Percentiles rank a stretch among this genome's conserved stretches.
These are phyloP conservation scores for Sisymbrium altissimum DNA, from an alignment of 345 rosid genomes.

Conservation along the genomic window DNA sequence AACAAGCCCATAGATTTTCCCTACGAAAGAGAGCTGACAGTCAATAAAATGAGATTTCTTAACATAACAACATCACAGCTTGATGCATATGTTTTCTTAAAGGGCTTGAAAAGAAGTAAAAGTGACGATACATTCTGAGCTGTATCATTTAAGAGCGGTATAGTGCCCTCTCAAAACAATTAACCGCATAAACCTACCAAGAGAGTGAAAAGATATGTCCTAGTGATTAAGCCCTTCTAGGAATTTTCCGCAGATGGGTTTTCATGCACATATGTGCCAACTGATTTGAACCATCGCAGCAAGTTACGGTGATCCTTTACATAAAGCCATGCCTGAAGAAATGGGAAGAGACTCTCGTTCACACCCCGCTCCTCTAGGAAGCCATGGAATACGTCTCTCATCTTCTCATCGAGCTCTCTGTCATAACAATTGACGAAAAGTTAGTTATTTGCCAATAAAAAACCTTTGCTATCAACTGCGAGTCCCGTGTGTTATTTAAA, in stretches of 20 bases:
- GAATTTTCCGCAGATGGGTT: constrained; percentile 33
- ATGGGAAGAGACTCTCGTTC: constrained; percentile 70
- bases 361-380: constrained; percentile 83
- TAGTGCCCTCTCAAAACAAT: neutral
- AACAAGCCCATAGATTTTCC: neutral
- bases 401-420: constrained; percentile 75
- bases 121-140: neutral
- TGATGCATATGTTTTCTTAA: neutral
- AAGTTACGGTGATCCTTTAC: constrained; percentile 80
- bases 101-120: neutral
- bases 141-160: neutral
- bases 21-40: neutral
- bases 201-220: neutral
- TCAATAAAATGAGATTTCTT: neutral
- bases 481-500: neutral
- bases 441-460: neutral
- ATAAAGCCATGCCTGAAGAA: constrained; percentile 92
- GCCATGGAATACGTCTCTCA: constrained; percentile 74
- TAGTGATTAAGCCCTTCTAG: neutral
- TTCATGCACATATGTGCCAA: constrained; percentile 58
- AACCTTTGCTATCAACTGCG: neutral
- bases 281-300: constrained; percentile 76
- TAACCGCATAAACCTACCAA: neutral
- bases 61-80: neutral
- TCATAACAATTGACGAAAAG: constrained; percentile 4